These are phyloP conservation scores for Lippia alba DNA, from an alignment of 305 asterid species.

Conservation along the genomic window DNA sequence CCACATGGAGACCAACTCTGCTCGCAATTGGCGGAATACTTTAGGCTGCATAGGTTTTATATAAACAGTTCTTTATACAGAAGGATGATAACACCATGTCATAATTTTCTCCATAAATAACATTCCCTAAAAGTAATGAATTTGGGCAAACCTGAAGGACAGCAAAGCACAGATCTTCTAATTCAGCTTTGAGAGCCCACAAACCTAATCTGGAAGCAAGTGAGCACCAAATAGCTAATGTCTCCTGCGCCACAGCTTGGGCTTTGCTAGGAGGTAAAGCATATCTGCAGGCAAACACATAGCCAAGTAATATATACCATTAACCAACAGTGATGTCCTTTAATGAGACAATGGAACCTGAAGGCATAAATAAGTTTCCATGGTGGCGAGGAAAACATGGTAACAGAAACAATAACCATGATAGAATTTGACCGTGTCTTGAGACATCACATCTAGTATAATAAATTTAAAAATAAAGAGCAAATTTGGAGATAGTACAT, in stretches of 20 bases:
- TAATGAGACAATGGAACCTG: slow-evolving; percentile 20
- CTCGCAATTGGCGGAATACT: slow-evolving; percentile 76
- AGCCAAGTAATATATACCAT: slow-evolving; percentile 20
- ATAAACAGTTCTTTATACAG: slow-evolving; percentile 32
- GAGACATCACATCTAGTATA: slow-evolving; percentile 13
- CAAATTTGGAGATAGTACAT: slow-evolving; percentile 53
- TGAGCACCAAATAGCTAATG: slow-evolving; percentile 95
- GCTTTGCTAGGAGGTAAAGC: slow-evolving; percentile 86
- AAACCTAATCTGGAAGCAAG: slow-evolving; percentile 96
- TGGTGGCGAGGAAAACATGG: slow-evolving; percentile 11
- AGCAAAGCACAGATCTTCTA: slow-evolving; percentile 97
- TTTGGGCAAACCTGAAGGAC: slow-evolving; percentile 79
- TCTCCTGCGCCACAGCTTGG: slow-evolving; percentile 93
- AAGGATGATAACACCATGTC: slow-evolving; percentile 16
- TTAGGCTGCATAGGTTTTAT: slow-evolving; percentile 68
- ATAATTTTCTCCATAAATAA: slow-evolving; percentile 27
- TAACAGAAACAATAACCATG: slow-evolving; percentile 6
- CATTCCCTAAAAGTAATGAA: slow-evolving; percentile 23
- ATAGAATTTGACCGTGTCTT: neutral
- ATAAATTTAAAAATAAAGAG: slow-evolving; percentile 28
- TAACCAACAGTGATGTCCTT: slow-evolving; percentile 24
- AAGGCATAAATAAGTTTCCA: slow-evolving; percentile 21
- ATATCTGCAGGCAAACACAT: slow-evolving; percentile 55
- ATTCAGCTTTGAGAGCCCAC: slow-evolving; percentile 99
- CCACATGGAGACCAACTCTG: slow-evolving; percentile 95